phyloP scores from a whole-genome alignment of 768 basidiomycete genomes.

The Pulveroboletus ravenelii region DNA sequence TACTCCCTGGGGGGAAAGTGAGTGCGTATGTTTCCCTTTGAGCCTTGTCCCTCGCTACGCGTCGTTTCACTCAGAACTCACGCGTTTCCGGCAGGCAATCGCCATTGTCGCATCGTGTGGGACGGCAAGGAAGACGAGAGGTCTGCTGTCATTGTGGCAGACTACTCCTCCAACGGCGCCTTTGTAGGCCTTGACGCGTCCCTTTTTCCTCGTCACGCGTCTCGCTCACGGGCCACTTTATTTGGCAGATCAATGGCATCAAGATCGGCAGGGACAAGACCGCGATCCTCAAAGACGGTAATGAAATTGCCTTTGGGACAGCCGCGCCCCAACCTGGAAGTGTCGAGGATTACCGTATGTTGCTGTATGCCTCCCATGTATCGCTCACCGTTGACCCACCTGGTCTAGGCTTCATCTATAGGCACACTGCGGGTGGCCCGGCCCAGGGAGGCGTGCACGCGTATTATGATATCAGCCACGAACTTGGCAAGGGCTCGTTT shows the following conservation, averaged over 20 bases:
- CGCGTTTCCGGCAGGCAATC: conserved; percentile 35
- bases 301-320: conserved; percentile 84
- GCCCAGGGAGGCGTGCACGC: conserved; percentile 54
- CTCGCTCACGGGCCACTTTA: conserved; percentile 6
- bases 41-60: conserved; percentile 4
- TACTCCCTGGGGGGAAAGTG: conserved; percentile 68
- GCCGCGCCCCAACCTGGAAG: conserved; percentile 40
- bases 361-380: background rate
- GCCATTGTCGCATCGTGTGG: conserved; percentile 36
- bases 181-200: conserved; percentile 30
- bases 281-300: conserved; percentile 53
- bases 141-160: conserved; percentile 32
- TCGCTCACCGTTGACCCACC: background rate
- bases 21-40: conserved; percentile 43
- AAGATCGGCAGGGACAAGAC: conserved; percentile 37
- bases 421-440: conserved; percentile 51
- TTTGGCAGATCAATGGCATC: conserved; percentile 35
- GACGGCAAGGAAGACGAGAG: conserved; percentile 30
- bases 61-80: conserved; percentile 12
- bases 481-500: conserved; percentile 88
- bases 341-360: conserved; percentile 74
- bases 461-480: conserved; percentile 59
- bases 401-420: conserved; percentile 62
- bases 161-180: conserved; percentile 43
- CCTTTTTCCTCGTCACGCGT: conserved; percentile 1